Percentiles rank a stretch among this genome's conserved stretches.
phyloP scores from a whole-genome alignment of 768 basidiomycete species.

The Termitomyces sp. region DNA sequence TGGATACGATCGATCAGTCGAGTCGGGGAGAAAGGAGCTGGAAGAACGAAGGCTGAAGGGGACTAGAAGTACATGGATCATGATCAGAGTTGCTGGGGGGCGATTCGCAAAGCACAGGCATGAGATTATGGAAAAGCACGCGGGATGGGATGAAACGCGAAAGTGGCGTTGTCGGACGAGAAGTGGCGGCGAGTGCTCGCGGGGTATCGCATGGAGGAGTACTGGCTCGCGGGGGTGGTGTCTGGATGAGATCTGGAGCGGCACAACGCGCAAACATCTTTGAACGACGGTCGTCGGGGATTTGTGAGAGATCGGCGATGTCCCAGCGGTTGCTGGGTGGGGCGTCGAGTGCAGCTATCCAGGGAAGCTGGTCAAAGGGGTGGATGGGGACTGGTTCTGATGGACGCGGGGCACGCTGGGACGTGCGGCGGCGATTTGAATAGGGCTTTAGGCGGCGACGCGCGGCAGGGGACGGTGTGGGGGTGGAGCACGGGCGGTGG shows the following conservation, averaged over 20 bases:
- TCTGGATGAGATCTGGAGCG: conserved; percentile 34
- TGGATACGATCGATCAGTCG: no score
- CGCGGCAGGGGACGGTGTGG: conserved; percentile 17
- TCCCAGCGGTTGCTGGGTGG: conserved; percentile 44
- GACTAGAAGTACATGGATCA: conserved; percentile 29
- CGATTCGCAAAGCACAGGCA: conserved; percentile 51
- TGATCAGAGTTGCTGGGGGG: conserved; percentile 19
- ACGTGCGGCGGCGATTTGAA: not conserved
- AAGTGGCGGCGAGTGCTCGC: conserved; percentile 9
- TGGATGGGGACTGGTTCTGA: conserved; percentile 25
- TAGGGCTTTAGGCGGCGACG: conserved; percentile 32
- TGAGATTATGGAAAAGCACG: conserved; percentile 55
- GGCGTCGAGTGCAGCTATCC: conserved; percentile 58
- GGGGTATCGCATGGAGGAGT: conserved; percentile 16
- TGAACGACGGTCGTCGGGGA: conserved; percentile 33
- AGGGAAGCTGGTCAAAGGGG: conserved; percentile 61
- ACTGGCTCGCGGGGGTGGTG: conserved; percentile 6
- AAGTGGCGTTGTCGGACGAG: conserved; percentile 13
- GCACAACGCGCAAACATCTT: conserved; percentile 58
- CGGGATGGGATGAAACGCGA: conserved; percentile 43
- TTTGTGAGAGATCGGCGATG: conserved; percentile 64
- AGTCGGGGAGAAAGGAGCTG: not conserved
- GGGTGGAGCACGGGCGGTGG: not conserved
- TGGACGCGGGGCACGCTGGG: not conserved
- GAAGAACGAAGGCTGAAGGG: conserved; percentile 2